These are phyloP conservation scores for Forsythia viridissima DNA, from an alignment of 257 asterid species.

Conservation along the genomic window DNA sequence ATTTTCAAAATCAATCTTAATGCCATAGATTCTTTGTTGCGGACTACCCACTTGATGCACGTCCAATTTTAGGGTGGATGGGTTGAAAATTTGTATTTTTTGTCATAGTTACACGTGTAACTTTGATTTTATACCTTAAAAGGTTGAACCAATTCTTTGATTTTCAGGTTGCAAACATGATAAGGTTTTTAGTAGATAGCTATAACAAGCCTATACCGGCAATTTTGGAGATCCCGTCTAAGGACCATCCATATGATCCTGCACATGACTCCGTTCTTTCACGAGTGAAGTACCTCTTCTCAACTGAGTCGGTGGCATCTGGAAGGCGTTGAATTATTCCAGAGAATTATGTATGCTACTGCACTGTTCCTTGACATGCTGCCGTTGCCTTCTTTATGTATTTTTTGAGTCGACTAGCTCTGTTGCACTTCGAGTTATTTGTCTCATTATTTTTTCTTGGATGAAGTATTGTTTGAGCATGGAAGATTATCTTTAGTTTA, in stretches of 20 bases:
- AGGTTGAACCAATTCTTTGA: neutral
- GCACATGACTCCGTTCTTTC: conserved; percentile 90
- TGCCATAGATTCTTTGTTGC: neutral
- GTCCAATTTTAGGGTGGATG: neutral
- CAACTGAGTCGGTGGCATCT: conserved; percentile 65
- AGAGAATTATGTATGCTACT: neutral
- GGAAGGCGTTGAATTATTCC: conserved; percentile 53
- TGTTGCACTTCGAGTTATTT: neutral
- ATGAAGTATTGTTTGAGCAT: neutral
- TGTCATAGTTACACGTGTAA: neutral
- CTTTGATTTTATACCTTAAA: neutral
- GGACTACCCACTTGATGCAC: neutral
- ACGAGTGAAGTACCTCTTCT: conserved; percentile 75
- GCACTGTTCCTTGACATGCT: neutral
- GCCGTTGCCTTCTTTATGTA: neutral
- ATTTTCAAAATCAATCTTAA: too few species aligned
- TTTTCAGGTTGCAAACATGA: conserved; percentile 80
- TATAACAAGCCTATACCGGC: conserved; percentile 91
- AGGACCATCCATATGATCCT: conserved; percentile 94
- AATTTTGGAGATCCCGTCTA: conserved; percentile 90
- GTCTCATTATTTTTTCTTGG: neutral
- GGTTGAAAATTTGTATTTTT: neutral
- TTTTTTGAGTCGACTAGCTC: neutral
- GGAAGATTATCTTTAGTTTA: neutral
- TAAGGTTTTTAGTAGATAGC: conserved; percentile 84